Conservation (phyloP, 1,284 basidiomycete genomes). For the Phlebopus sp. region DNA sequence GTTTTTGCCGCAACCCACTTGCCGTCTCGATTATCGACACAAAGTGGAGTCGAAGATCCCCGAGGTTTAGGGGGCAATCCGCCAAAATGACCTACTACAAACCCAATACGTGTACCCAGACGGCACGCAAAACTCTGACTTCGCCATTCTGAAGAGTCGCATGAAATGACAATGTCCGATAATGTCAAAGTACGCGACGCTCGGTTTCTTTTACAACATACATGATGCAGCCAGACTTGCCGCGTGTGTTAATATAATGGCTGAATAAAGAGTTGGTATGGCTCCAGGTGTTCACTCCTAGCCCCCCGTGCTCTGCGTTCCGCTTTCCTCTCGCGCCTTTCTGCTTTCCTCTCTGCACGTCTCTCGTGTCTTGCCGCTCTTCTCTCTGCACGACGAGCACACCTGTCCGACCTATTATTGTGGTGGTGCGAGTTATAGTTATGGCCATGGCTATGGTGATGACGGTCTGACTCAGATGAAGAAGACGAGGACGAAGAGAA, state of each 20-base stretch:
- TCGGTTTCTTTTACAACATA: background rate
- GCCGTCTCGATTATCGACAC: background rate
- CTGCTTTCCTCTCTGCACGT: slow-evolving; percentile 6
- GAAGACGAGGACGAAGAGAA: slow-evolving; percentile 5
- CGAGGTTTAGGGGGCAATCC: background rate
- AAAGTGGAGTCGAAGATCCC: background rate
- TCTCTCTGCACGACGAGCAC: background rate
- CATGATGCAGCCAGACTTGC: background rate
- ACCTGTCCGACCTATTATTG: slow-evolving; percentile 8
- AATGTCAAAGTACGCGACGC: background rate
- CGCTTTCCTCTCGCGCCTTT: slow-evolving; percentile 6
- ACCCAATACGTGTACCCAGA: too few relatives aligned
- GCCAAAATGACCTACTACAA: too few relatives aligned
- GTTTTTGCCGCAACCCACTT: background rate
- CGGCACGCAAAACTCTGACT: too few relatives aligned
- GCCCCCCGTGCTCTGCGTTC: slow-evolving; percentile 18
- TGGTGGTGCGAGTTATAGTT: background rate
- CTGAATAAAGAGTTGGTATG: slow-evolving; percentile 24
- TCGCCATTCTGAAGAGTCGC: background rate
- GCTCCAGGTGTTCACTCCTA: slow-evolving; percentile 15
- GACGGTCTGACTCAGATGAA: slow-evolving; percentile 15
- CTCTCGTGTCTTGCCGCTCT: slow-evolving; percentile 5
- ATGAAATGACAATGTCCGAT: background rate
- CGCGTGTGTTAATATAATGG: slow-evolving; percentile 3
- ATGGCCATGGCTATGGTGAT: too few relatives aligned